Evolutionary conservation across 768 basidiomycete genomes (phyloP).

Genomic region (Lactarius pseudohatsudake): DNA sequence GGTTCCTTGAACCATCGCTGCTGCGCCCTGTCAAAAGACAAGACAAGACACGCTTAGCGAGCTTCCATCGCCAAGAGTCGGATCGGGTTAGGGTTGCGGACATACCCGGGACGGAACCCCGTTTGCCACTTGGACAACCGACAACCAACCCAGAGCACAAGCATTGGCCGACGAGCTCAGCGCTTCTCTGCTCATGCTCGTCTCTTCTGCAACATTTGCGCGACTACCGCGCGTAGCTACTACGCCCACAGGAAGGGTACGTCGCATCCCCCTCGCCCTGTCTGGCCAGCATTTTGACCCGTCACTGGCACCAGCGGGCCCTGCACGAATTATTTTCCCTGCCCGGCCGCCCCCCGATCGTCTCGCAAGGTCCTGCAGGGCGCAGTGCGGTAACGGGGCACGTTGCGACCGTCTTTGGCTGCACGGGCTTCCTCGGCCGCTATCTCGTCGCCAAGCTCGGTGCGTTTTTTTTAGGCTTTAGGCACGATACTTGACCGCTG

Average conservation of each 20-base stretch:
- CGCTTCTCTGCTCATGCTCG: slow-evolving; percentile 39
- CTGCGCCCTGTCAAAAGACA: not conserved
- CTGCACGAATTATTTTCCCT: slow-evolving; percentile 70
- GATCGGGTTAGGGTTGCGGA: slow-evolving; percentile 27
- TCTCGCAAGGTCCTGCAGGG: slow-evolving; percentile 76
- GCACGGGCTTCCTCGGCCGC: slow-evolving; percentile 91
- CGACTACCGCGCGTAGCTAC: slow-evolving; percentile 24
- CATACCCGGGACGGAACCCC: slow-evolving; percentile 7
- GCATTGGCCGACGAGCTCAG: not conserved
- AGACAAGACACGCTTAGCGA: not conserved
- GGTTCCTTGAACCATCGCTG: slow-evolving; percentile 79
- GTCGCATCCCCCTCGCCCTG: not conserved
- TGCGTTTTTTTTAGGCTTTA: slow-evolving; percentile 39
- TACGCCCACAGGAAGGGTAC: slow-evolving; percentile 18
- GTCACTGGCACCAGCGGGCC: slow-evolving; percentile 53
- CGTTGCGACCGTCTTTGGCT: slow-evolving; percentile 94
- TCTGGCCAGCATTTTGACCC: not conserved
- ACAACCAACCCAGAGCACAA: not conserved
- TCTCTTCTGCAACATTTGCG: slow-evolving; percentile 34
- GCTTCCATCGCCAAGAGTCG: slow-evolving; percentile 29
- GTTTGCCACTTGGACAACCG: slow-evolving; percentile 1
- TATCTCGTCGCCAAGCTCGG: slow-evolving; percentile 94
- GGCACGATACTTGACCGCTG: not conserved
- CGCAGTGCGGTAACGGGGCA: slow-evolving; percentile 89
- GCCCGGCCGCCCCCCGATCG: slow-evolving; percentile 60